These are phyloP conservation scores for Xerophyta viscosa DNA, from an alignment of 106 monocot genomes.

Conservation along the genomic window DNA sequence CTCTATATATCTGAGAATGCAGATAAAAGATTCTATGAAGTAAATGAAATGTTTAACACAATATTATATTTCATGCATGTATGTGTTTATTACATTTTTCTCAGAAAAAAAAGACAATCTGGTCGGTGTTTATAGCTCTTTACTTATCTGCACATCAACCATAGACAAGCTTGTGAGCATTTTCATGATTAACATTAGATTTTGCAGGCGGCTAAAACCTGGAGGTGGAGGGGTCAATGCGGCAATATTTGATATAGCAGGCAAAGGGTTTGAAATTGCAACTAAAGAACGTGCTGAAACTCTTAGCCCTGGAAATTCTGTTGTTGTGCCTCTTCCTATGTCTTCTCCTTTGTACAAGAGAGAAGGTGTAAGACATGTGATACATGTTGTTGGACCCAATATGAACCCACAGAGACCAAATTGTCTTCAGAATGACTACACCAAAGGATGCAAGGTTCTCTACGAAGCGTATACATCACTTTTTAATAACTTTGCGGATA, in stretches of 20 bases:
- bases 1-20: too few relatives aligned
- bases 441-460: slow-evolving; percentile 68
- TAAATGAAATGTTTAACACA: too few relatives aligned
- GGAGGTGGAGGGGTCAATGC: slow-evolving; percentile 99
- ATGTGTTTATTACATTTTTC: too few relatives aligned
- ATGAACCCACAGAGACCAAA: slow-evolving; percentile 92
- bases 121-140: too few relatives aligned
- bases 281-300: slow-evolving; percentile 63
- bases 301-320: slow-evolving; percentile 63
- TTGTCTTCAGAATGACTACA: slow-evolving; percentile 75
- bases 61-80: too few relatives aligned
- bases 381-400: slow-evolving; percentile 96
- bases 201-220: slow-evolving; percentile 65
- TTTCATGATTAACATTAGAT: neutral
- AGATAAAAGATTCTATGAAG: too few relatives aligned
- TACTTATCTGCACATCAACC: too few relatives aligned
- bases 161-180: too few relatives aligned
- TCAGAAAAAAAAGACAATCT: too few relatives aligned
- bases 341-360: slow-evolving; percentile 63
- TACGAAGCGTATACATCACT: slow-evolving; percentile 61
- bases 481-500: slow-evolving; percentile 60
- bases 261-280: slow-evolving; percentile 59
- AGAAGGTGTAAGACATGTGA: slow-evolving; percentile 86
- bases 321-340: slow-evolving; percentile 61
- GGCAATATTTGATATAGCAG: slow-evolving; percentile 82